Evolutionary conservation across 495 filamentous ascomycete genomes (phyloP), one percentile per base, ranked within the genome.

Genomic region (Lepidopterella palustris): DNA sequence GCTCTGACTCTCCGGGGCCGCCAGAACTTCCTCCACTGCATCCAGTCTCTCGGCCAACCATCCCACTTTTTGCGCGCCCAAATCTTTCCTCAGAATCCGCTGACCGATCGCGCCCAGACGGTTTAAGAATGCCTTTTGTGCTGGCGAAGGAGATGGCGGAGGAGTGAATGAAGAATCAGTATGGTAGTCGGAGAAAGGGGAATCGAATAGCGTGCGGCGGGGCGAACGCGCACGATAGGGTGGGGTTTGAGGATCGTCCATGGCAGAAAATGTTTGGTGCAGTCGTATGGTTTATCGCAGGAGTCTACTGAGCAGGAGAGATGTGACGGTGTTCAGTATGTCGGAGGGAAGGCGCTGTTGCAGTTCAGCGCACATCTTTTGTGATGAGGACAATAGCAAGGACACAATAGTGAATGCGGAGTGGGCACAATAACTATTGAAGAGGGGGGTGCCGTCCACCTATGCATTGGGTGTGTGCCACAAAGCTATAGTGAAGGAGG

Each of bases 111-210:
- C 27, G n/a, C 32, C 28, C 10, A 64, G 53, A 59, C 52, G 59
- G 57, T 21, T 62, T 29, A 53, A 51, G 50, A 25, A 58, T 54
- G 32, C 47, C 27, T 40, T 28, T 23, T 39, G 57, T 40, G 32
- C 26, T 32, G 49, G 50, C 45, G 25, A 51, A n/a, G 5, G 45
- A 51, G n/a, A 29, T 9, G 21, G 25, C 24, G 32, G n/a, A n/a
- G 50, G n/a, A 18, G 27, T 42, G 1, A 15, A 6, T 9, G 60
- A 51, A 20, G 24, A 39, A 26, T 72, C 69, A 53, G 64, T 72
- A 59, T 67, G 67, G 63, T 72, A 72, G 62, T 72, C 70, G 32
- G 62, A 66, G 61, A 67, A 67, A 3, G 70, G 70, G 31, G 70
- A 71, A 29, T 64, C 69, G 20, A 51, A 28, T 15, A 55, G 47